Conservation (phyloP, 2,329 filamentous ascomycete genomes). For the Fusarium ambrosium region DNA sequence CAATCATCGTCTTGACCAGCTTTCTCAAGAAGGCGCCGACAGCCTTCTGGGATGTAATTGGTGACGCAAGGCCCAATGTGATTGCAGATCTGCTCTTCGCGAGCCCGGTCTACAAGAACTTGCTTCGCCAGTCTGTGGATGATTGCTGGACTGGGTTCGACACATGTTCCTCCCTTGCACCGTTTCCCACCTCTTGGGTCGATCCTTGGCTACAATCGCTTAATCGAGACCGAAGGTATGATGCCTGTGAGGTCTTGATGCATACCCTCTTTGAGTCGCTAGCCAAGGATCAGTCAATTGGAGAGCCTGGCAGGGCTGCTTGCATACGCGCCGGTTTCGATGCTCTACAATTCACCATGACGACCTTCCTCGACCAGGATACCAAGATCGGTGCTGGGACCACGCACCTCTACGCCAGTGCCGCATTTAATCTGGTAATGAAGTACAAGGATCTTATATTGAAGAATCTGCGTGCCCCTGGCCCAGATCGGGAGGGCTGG, state of each 20-base stretch:
- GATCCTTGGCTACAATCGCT: constrained; percentile 83
- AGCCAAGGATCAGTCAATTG: constrained; percentile 66
- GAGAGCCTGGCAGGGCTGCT: constrained; percentile 69
- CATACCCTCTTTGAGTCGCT: constrained; percentile 79
- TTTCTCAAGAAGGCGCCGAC: constrained; percentile 82
- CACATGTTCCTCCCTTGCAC: constrained; percentile 61
- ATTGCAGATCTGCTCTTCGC: constrained; percentile 88
- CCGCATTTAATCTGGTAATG: constrained; percentile 74
- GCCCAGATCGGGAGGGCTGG: constrained; percentile 52
- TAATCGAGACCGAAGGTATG: constrained; percentile 79
- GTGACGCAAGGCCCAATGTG: constrained; percentile 81
- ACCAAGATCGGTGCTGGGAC: constrained; percentile 62
- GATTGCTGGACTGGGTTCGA: constrained; percentile 57
- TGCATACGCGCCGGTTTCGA: constrained; percentile 76
- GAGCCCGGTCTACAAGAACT: constrained; percentile 73
- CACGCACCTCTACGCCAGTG: constrained; percentile 73
- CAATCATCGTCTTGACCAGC: constrained; percentile 77
- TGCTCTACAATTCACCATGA: constrained; percentile 68
- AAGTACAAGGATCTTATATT: constrained; percentile 73
- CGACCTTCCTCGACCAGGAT: constrained; percentile 66
- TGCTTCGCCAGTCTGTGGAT: constrained; percentile 73
- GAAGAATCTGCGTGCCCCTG: constrained; percentile 48
- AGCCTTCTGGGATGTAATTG: constrained; percentile 91
- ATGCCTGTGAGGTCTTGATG: constrained; percentile 84
- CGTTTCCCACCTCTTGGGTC: constrained; percentile 83